These are phyloP conservation scores for Termitomyces sp. DNA, from an alignment of 768 basidiomycete genomes.

Conservation along the genomic window DNA sequence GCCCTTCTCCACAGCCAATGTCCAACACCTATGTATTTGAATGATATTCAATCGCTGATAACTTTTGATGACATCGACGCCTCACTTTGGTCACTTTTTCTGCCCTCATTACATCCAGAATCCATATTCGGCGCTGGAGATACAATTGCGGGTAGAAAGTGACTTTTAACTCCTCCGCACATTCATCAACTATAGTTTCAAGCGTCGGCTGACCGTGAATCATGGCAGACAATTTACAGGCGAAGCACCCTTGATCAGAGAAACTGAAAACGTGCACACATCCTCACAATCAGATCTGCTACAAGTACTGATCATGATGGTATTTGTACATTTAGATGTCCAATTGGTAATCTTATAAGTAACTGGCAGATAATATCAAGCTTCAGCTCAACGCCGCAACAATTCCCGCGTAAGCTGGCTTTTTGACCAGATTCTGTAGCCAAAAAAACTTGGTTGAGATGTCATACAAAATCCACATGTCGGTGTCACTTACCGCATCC, in stretches of 20 bases:
- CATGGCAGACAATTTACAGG: background rate
- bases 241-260: background rate
- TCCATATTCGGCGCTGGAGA: slow-evolving; percentile 68
- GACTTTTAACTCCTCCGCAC: slow-evolving; percentile 40
- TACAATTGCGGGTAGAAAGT: slow-evolving; percentile 64
- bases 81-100: slow-evolving; percentile 51
- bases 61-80: background rate
- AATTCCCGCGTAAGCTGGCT: slow-evolving; percentile 44
- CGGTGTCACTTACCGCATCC: slow-evolving; percentile 23
- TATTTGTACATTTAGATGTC: background rate
- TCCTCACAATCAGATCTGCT: background rate
- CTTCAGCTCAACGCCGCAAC: slow-evolving; percentile 19
- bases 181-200: slow-evolving; percentile 7
- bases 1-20: slow-evolving; percentile 80
- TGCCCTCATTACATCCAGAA: slow-evolving; percentile 54
- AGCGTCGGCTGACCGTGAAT: background rate
- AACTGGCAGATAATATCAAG: background rate
- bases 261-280: background rate
- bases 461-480: background rate
- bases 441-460: background rate
- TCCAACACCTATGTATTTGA: slow-evolving; percentile 56
- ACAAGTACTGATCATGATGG: background rate
- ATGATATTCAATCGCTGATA: background rate
- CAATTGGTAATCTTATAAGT: background rate
- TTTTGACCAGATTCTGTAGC: slow-evolving; percentile 30